A percentile compares a stretch with the other conserved stretches of the same genome.
phyloP scores from a whole-genome alignment of 2,329 filamentous ascomycete genomes.

The Pseudogymnoascus sp. region DNA sequence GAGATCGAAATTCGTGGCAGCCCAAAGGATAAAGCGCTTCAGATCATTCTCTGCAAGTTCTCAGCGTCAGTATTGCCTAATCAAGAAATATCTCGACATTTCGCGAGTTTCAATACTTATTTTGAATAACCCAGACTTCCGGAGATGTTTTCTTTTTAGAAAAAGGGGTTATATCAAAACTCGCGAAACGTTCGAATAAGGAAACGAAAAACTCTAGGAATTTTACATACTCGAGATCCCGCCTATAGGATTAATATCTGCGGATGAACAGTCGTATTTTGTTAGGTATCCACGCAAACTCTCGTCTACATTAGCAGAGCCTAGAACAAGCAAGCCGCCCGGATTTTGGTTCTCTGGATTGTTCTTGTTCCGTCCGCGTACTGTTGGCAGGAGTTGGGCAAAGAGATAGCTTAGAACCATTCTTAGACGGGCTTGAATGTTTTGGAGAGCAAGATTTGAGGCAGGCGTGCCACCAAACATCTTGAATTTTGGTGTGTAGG shows the following conservation, averaged over 20 bases:
- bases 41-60: constrained; percentile 29
- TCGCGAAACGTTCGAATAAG: neutral
- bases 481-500: constrained; percentile 55
- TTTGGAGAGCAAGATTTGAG: constrained; percentile 52
- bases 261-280: constrained; percentile 55
- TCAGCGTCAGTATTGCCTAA: neutral
- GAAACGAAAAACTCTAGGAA: constrained; percentile 1
- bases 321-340: constrained; percentile 58
- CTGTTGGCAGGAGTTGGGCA: constrained; percentile 54
- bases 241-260: constrained; percentile 53
- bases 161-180: neutral
- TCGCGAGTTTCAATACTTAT: neutral
- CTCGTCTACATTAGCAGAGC: constrained; percentile 59
- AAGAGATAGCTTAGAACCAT: constrained; percentile 61
- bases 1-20: constrained; percentile 49
- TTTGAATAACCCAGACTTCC: neutral
- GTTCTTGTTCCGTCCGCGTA: constrained; percentile 38
- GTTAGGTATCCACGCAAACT: constrained; percentile 50
- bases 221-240: constrained; percentile 38
- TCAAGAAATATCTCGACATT: neutral
- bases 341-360: constrained; percentile 23
- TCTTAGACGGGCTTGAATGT: constrained; percentile 54
- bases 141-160: neutral
- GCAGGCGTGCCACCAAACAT: constrained; percentile 46
- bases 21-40: constrained; percentile 64